phyloP scores from a whole-genome alignment of 2,329 filamentous ascomycete species.

The Trichoderma sp. region DNA sequence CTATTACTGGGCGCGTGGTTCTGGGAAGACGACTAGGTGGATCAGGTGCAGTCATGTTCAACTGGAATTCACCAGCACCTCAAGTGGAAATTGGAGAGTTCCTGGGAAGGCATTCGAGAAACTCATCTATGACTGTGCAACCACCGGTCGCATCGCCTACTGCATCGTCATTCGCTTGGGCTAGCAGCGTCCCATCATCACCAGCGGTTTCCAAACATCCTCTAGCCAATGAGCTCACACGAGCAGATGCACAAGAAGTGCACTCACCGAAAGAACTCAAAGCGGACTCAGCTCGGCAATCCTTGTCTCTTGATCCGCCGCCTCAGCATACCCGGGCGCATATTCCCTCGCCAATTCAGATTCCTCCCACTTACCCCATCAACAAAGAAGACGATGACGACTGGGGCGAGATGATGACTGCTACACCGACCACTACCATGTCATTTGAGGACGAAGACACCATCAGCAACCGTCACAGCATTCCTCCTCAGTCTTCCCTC shows the following conservation, averaged over 20 bases:
- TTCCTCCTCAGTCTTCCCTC: not conserved
- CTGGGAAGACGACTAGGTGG: constrained; percentile 37
- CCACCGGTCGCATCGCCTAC: constrained; percentile 28
- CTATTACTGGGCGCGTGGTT: constrained; percentile 49
- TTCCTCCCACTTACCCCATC: not conserved
- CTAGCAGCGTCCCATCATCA: constrained; percentile 18
- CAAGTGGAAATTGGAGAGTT: constrained; percentile 46
- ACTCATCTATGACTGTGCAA: constrained; percentile 27
- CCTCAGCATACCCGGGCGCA: not conserved
- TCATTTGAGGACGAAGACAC: not conserved
- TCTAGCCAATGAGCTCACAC: constrained; percentile 2
- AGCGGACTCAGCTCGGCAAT: not conserved
- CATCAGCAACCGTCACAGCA: not conserved
- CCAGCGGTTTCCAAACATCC: constrained; percentile 13
- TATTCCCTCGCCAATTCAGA: constrained; percentile 7
- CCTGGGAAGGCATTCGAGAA: constrained; percentile 27
- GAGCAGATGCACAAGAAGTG: not conserved
- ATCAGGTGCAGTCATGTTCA: constrained; percentile 53
- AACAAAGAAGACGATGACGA: constrained; percentile 43
- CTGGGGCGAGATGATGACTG: constrained; percentile 58
- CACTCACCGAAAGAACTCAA: not conserved
- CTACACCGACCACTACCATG: constrained; percentile 28
- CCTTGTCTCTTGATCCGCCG: not conserved
- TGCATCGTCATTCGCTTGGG: constrained; percentile 31
- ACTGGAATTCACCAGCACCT: constrained; percentile 56